These are phyloP conservation scores for Lippia alba DNA, from an alignment of 305 asterid genomes.

Conservation along the genomic window DNA sequence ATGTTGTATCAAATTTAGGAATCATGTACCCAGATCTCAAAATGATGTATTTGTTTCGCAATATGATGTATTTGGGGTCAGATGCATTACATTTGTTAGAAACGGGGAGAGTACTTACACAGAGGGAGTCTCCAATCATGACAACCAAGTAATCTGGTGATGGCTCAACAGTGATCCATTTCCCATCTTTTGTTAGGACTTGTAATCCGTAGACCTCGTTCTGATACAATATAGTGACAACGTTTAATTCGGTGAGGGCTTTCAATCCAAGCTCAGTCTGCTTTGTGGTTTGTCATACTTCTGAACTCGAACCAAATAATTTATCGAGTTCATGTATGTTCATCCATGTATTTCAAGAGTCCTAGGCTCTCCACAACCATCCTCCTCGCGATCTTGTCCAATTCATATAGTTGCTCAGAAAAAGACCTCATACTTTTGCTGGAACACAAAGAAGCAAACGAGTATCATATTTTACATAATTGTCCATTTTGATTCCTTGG, in stretches of 20 bases:
- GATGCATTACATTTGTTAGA: too few species aligned
- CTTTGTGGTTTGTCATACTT: conserved; percentile 50
- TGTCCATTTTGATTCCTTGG: too few species aligned
- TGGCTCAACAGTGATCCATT: conserved; percentile 47
- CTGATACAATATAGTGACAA: conserved; percentile 48
- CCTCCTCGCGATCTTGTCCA: conserved; percentile 52
- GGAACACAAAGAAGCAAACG: too few species aligned
- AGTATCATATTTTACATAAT: too few species aligned
- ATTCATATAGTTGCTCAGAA: conserved; percentile 48
- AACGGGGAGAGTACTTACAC: too few species aligned
- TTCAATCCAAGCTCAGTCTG: conserved; percentile 45
- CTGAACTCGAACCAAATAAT: conserved; percentile 50
- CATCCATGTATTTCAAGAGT: conserved; percentile 51
- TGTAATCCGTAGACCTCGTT: conserved; percentile 55
- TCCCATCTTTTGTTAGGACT: conserved; percentile 50
- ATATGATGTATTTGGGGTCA: too few species aligned
- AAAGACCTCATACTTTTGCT: conserved; percentile 48
- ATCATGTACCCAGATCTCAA: too few species aligned
- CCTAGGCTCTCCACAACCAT: conserved; percentile 65
- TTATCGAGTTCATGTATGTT: conserved; percentile 55
- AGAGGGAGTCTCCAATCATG: too few species aligned
- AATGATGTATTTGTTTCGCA: too few species aligned
- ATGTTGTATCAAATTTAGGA: too few species aligned
- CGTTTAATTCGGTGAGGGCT: conserved; percentile 54
- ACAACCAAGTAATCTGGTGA: too few species aligned